Evolutionary conservation across 1,139 yeast species (phyloP), one percentile per base, ranked within the genome.

Genomic region (Yamadazyma trypodendri): DNA sequence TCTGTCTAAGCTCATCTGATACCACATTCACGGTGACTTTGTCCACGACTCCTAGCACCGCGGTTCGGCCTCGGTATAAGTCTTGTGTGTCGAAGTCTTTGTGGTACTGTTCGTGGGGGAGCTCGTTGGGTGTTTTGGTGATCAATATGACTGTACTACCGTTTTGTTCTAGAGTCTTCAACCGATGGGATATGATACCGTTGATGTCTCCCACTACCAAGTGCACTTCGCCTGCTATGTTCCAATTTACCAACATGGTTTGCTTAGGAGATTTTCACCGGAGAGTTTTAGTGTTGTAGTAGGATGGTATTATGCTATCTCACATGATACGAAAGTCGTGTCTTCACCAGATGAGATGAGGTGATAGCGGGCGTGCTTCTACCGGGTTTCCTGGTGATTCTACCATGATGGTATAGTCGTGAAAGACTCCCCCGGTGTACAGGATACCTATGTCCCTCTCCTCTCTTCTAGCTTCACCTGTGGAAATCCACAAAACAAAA

Each of bases 1-100:
- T 50, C 22, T 55, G 46, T 38, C 75, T 72, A 35, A 65, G 44
- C 1, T 47, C 50, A 0, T 57, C 50, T 11, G 49, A 42, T 1
- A 72, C 66, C 6, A 78, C 55, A 15, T 78, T 71, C 6, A 87
- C 81, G 60, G 84, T 88, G 2, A 86, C 90, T 42, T 79, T 66
- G 56, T 90, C 97, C 3, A 87, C 86, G 2, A 86, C 66, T 16
- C 61, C 52, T 34, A 75, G 80, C 3, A 83, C 88, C 28, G 79
- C 79, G 0, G 56, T 50, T 34, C 96, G 71, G 4, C 97, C 97
- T 28, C 75, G 54, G 0, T 66, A 62, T 28, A 86, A 59, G 47
- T 58, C 53, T 1, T 51, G 51, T 1, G 64, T 32, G 14, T 61
- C 58, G 40, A 77, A 73, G 3, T 46, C 43, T 37, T 72, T 58